Percentiles rank a stretch among this genome's conserved stretches.
Evolutionary conservation across 371 early-diverging fungal genomes (phyloP).

Genomic region (Apophysomyces trapeziformis): DNA sequence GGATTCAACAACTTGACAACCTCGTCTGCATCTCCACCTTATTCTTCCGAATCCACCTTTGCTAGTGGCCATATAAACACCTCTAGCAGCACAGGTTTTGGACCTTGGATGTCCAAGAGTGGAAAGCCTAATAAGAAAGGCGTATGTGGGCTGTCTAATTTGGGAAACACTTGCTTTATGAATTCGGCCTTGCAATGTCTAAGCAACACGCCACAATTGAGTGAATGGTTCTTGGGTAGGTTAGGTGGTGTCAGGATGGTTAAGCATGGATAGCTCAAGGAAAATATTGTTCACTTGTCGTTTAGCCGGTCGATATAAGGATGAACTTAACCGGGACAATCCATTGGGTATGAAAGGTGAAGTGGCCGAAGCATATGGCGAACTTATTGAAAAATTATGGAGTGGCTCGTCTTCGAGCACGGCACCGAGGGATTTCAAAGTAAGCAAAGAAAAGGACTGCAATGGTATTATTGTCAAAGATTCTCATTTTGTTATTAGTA

Average conservation of each 20-base stretch:
- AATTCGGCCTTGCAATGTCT: conserved; percentile 83
- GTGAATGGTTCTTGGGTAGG: conserved; percentile 58
- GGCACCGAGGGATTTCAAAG: conserved; percentile 77
- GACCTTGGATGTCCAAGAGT: conserved; percentile 6
- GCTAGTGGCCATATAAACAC: conserved; percentile 3
- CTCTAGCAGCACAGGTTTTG: not conserved
- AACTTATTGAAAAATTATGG: conserved; percentile 67
- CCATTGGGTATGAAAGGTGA: conserved; percentile 66
- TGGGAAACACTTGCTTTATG: conserved; percentile 93
- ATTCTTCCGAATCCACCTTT: conserved; percentile 18
- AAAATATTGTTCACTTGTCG: too few relatives aligned
- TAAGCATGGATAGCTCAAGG: not conserved
- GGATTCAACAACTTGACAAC: conserved; percentile 18
- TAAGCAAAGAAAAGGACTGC: conserved; percentile 11
- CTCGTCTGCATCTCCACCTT: conserved; percentile 19
- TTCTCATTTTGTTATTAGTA: conserved; percentile 28
- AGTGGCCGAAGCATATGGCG: conserved; percentile 70
- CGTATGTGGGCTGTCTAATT: conserved; percentile 70
- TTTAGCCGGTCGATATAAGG: conserved; percentile 40
- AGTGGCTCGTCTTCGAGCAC: conserved; percentile 40
- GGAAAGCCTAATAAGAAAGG: conserved; percentile 34
- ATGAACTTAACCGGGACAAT: conserved; percentile 58
- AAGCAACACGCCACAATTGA: conserved; percentile 67
- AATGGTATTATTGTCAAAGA: not conserved
- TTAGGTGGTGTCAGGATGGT: not conserved